Base-by-base conservation (phyloP, 192 early-diverging fungal species). In the Coemansia furcata region DNA sequence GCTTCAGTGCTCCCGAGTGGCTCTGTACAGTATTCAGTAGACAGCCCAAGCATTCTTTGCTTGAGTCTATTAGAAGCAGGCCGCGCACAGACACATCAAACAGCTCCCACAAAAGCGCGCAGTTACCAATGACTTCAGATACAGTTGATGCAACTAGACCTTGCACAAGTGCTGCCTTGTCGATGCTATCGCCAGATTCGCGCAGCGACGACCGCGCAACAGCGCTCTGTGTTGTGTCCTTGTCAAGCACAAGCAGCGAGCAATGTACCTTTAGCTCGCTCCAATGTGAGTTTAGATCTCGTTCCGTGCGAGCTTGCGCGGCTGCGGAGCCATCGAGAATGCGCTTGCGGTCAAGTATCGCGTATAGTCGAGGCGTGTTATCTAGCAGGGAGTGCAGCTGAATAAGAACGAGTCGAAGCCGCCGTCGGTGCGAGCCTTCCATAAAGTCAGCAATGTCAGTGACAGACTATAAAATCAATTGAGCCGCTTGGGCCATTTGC, bases 401-500 rank as follows among this genome's bases (percentile, higher is more conserved):
- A 0, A 66, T 63, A 29, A 80, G 66, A 12, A 80, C 78, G 21
- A 80, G 63, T n/a, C 70, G 73, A 46, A 80, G 47, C 15, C 69
- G 78, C 54, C 78, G 69, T 54, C 78, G 57, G 7, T 55, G 37
- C 0, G 78, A 62, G 4, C 78, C 78, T 30, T 44, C 19, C 40
- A 68, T 66, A 63, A 80, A 80, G 15, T 72, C 78, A 21, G 69
- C 37, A 30, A 80, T 59, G 39, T 80, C 78, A n/a, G 69, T 21
- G 12, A 38, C 23, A 10, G 72, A 68, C 69, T 80, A 80, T 52
- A 74, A 1, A 38, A n/a, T 30, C 55, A 11, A 60, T 15, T 30
- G 46, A 55, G 46, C 6, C 19, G 19, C 46, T 19, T 21, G 9
- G n/a, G 23, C 12, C 26, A 30, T 14, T 7, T 14, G 30, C 4